Evolutionary conservation across 1,284 basidiomycete genomes (phyloP), one percentile per base, ranked within the genome.

Genomic region (Trichosporon sp.): DNA sequence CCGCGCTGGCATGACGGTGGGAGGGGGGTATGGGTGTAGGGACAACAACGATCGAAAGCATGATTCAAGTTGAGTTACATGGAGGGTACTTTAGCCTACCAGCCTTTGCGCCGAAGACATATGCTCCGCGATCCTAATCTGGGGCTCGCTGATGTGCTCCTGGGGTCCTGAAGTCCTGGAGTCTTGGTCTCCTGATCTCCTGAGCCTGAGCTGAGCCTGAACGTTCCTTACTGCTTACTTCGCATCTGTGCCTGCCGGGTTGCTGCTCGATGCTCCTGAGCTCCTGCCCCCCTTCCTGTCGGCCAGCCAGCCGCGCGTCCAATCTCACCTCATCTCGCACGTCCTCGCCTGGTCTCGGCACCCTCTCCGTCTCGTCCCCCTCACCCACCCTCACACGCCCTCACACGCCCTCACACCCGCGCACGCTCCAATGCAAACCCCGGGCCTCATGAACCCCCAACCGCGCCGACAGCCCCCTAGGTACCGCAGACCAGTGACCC

Each of bases 161-260:
- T 25, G 25, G 25, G 27, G 25, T 27, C 23, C 46, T 52, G 25
- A 27, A 44, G 13, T 52, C 25, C 46, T 52, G 46, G 25, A 52
- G 46, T 27, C 46, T 27, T 16, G 14, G 19, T 52, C 46, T 27
- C 46, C 46, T 52, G 46, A 52, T 52, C 25, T 25, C 14, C 46
- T 52, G 46, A 52, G 46, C 46, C 46, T 52, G 46, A 52, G 27
- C 46, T 52, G 46, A 52, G 46, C 46, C 46, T 52, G 46, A 52
- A 52, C 29, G 25, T 29, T 52, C 46, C 46, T 52, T 52, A 27
- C 46, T 27, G 13, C 46, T 16, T 52, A 27, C 46, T 3, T 52
- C 23, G 46, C 25, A 52, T 52, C 27, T 16, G 27, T 52, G 46
- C 25, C 23, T 52, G 6, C 46, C 46, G 25, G 14, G 25, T 19